Evolutionary conservation across 495 filamentous ascomycete species (phyloP), one percentile per base, ranked within the genome.

Genomic region (Xylaria cubensis): DNA sequence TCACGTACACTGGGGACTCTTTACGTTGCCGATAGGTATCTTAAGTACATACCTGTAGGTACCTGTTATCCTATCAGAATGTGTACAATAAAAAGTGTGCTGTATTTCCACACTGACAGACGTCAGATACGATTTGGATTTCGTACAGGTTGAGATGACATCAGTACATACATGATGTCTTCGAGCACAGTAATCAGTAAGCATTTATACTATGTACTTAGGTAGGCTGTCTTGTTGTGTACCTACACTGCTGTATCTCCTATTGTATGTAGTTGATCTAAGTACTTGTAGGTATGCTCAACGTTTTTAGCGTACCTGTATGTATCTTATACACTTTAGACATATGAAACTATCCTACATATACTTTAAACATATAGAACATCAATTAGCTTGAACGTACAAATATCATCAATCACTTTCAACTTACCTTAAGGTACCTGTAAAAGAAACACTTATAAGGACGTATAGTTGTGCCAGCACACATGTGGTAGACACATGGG

Each of bases 111-210:
- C 12, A 12, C 17, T 44, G 21, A 41, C 10, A 26, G 61, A 64
- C 39, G 39, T 63, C 61, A 44, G 21, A 64, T 41, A 64, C 61
- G 12, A 64, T 44, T 64, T 41, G 61, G 21, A 46, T 26, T 64
- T 15, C 55, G 34, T 17, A 8, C 24, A 36, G 21, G 15, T 36
- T 59, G 29, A 17, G 19, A 61, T 61, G 32, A 61, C 58, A 61
- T 61, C 53, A 56, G 53, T 32, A 56, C 15, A 29, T 29, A 39
- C 6, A 56, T 3, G 4, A 26, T 53, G 50, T 4, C 10, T 26
- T 53, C 8, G 12, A 10, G 21, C 8, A 51, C 50, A 51, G 50
- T 51, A 51, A 24, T 51, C 19, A 53, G n/a, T 7, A 9, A n/a
- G 1, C 1, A n/a, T 21, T 0, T 7, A 13, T 51, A 51, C 53